These are phyloP conservation scores for Rhamnella rubrinervis DNA, from an alignment of 331 rosid genomes.

Conservation along the genomic window DNA sequence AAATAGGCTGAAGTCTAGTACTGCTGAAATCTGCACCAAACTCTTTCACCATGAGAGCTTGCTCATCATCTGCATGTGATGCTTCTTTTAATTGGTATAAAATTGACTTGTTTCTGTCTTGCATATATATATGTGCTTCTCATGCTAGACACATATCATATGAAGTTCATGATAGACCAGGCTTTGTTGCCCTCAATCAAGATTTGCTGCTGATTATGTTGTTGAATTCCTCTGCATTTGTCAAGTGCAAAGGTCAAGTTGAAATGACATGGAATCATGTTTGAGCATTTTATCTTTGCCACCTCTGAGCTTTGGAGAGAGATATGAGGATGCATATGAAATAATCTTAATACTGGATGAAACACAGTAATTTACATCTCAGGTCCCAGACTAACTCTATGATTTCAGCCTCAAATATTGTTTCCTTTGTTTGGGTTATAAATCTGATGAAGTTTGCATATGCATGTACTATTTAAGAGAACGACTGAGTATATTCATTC, in stretches of 20 bases:
- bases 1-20: slow-evolving; percentile 26
- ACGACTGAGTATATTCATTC: slow-evolving; percentile 58
- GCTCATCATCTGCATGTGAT: slow-evolving; percentile 64
- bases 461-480: slow-evolving; percentile 69
- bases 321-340: slow-evolving; percentile 79
- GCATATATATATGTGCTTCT: neutral
- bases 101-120: neutral
- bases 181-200: neutral
- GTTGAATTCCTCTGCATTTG: slow-evolving; percentile 25
- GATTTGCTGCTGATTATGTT: neutral
- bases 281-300: slow-evolving; percentile 59
- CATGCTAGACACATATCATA: neutral
- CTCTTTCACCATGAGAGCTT: slow-evolving; percentile 52
- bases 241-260: slow-evolving; percentile 34
- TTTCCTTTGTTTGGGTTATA: neutral
- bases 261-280: slow-evolving; percentile 37
- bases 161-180: neutral
- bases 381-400: slow-evolving; percentile 56
- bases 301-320: slow-evolving; percentile 82
- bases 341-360: slow-evolving; percentile 79
- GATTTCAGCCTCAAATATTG: neutral
- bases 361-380: slow-evolving; percentile 86
- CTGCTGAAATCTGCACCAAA: slow-evolving; percentile 27
- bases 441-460: slow-evolving; percentile 13
- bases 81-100: neutral